Conservation (phyloP, 106 monocot genomes). For the Xerophyta viscosa region DNA sequence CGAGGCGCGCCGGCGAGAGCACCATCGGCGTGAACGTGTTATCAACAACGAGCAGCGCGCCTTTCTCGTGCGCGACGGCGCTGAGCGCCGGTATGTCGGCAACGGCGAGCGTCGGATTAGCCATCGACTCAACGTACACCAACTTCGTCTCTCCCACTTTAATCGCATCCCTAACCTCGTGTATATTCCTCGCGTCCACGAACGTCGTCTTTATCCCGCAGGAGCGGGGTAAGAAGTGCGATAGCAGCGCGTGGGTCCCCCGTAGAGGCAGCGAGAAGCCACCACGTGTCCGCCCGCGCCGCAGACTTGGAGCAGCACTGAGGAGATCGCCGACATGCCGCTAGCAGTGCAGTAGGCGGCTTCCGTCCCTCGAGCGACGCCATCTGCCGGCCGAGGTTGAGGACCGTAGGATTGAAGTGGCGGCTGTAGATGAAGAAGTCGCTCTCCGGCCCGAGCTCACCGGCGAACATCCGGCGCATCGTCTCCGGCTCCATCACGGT, state of each 20-base stretch:
- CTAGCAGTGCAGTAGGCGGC: constrained; percentile 96
- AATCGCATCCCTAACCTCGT: constrained; percentile 43
- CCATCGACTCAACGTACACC: constrained; percentile 66
- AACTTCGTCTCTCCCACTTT: constrained; percentile 63
- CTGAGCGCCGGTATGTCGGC: constrained; percentile 60
- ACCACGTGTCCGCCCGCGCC: constrained; percentile 78
- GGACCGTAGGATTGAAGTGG: constrained; percentile 94
- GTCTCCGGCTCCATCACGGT: constrained; percentile 97
- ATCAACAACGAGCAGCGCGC: constrained; percentile 78
- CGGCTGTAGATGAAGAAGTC: constrained; percentile 95
- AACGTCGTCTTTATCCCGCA: constrained; percentile 66
- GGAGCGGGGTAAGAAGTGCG: constrained; percentile 41
- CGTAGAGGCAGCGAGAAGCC: constrained; percentile 83
- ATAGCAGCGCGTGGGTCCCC: constrained; percentile 86
- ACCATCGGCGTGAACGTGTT: constrained; percentile 96
- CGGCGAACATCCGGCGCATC: constrained; percentile 74
- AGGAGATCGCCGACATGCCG: constrained; percentile 90
- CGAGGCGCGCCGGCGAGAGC: constrained; percentile 76
- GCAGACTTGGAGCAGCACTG: constrained; percentile 69
- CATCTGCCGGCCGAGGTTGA: constrained; percentile 84
- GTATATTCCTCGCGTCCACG: constrained; percentile 45
- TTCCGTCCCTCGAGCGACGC: constrained; percentile 92
- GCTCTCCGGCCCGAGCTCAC: constrained; percentile 87
- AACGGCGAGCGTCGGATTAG: constrained; percentile 80
- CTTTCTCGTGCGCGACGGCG: constrained; percentile 56